Conservation (phyloP, 2,329 filamentous ascomycete genomes). For the Cercospora zeina region DNA sequence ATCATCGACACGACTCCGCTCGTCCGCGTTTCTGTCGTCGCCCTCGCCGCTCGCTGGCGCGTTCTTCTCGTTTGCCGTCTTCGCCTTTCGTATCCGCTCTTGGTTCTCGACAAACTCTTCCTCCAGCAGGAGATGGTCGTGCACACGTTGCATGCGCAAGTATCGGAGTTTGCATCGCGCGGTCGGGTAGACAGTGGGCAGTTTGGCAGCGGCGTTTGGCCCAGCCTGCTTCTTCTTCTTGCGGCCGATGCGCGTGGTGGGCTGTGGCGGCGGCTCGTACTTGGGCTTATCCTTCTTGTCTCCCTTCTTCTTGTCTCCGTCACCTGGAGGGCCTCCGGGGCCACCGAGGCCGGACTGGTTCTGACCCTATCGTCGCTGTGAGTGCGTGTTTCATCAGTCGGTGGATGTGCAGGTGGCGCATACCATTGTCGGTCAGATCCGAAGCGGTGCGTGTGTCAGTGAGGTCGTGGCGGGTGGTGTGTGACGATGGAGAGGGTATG, state of each 20-base stretch:
- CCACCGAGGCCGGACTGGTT: slow-evolving; percentile 82
- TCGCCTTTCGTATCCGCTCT: slow-evolving; percentile 89
- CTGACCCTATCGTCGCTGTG: slow-evolving; percentile 62
- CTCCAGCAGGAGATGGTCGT: slow-evolving; percentile 93
- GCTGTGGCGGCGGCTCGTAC: slow-evolving; percentile 97
- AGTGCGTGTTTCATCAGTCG: slow-evolving; percentile 15
- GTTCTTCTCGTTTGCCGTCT: slow-evolving; percentile 71
- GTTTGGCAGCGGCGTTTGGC: slow-evolving; percentile 90
- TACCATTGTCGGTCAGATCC: slow-evolving; percentile 23
- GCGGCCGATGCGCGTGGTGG: slow-evolving; percentile 92
- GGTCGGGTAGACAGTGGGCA: slow-evolving; percentile 90
- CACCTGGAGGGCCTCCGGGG: slow-evolving; percentile 57
- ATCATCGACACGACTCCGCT: slow-evolving; percentile 91
- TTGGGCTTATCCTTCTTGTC: slow-evolving; percentile 96
- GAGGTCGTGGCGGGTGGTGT: not conserved
- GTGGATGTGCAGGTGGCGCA: slow-evolving; percentile 13
- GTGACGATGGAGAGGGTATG: not conserved
- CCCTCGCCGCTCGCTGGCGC: slow-evolving; percentile 62
- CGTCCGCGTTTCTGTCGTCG: slow-evolving; percentile 91
- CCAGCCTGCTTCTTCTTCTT: slow-evolving; percentile 98
- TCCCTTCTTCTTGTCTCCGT: slow-evolving; percentile 86
- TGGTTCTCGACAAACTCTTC: slow-evolving; percentile 99
- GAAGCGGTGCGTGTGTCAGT: not conserved
- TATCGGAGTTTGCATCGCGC: slow-evolving; percentile 97
- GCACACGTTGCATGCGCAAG: slow-evolving; percentile 96